A percentile compares a stretch with the other conserved stretches of the same genome.
Conservation (phyloP, 805 yeast species). For the Grigorovia yakushimaensis region DNA sequence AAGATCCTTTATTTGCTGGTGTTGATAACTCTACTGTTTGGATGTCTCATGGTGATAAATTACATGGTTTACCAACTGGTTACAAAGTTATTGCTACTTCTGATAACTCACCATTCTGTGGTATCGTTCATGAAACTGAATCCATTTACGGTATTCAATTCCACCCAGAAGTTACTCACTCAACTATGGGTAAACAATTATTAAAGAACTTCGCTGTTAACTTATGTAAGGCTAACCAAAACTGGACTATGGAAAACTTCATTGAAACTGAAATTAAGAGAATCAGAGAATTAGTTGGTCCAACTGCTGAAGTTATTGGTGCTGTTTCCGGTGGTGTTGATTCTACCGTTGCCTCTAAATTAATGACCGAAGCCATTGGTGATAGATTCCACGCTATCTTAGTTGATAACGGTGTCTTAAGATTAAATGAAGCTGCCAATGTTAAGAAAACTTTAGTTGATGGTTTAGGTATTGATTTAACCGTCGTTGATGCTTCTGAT, state of each 20-base stretch:
- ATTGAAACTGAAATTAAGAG: slow-evolving; percentile 93
- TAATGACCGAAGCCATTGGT: slow-evolving; percentile 97
- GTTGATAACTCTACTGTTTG: slow-evolving; percentile 94
- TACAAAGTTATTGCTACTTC: slow-evolving; percentile 85
- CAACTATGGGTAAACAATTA: slow-evolving; percentile 78
- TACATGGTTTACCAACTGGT: slow-evolving; percentile 80
- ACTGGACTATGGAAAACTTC: slow-evolving; percentile 98
- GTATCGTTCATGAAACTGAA: slow-evolving; percentile 67
- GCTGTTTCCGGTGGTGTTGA: slow-evolving; percentile 99
- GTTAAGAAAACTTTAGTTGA: slow-evolving; percentile 85
- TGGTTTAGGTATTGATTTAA: slow-evolving; percentile 89
- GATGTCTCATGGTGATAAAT: slow-evolving; percentile 99
- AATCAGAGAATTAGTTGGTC: slow-evolving; percentile 86
- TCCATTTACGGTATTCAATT: slow-evolving; percentile 91
- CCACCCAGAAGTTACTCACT: slow-evolving; percentile 98
- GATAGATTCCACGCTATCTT: slow-evolving; percentile 96
- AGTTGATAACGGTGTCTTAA: slow-evolving; percentile 96
- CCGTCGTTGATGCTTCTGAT: slow-evolving; percentile 90
- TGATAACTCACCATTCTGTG: slow-evolving; percentile 92
- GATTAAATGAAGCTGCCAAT: slow-evolving; percentile 81
- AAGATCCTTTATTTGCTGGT: slow-evolving; percentile 69
- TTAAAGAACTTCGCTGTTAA: slow-evolving; percentile 87
- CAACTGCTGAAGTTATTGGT: slow-evolving; percentile 97
- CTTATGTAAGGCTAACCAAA: slow-evolving; percentile 77
- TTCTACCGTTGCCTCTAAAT: slow-evolving; percentile 97